These are phyloP conservation scores for Acanthamoeba royreba DNA, from an alignment of 208 protist species.

Conservation along the genomic window DNA sequence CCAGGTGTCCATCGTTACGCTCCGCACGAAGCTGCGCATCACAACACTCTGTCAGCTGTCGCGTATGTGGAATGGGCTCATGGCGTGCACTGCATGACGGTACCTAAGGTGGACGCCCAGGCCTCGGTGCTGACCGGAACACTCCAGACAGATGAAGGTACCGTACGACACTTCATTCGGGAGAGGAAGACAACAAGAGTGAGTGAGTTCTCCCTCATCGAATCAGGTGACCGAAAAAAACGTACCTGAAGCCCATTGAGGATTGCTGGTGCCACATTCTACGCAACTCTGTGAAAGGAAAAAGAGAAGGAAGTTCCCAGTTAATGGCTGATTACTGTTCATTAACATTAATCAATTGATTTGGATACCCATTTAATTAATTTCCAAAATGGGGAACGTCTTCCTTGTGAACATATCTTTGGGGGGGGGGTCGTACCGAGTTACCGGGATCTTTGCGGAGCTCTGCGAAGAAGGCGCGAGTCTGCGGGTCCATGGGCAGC, in stretches of 20 bases:
- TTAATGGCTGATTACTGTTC: background rate
- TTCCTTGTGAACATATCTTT: background rate
- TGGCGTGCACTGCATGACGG: too few species aligned
- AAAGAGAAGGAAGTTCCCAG: background rate
- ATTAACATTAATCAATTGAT: background rate
- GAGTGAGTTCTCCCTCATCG: background rate
- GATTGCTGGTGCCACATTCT: constrained; percentile 34
- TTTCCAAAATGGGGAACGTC: background rate
- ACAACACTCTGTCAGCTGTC: background rate
- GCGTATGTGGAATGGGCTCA: too few species aligned
- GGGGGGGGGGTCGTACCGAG: background rate
- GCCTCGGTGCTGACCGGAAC: background rate
- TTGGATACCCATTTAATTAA: too few species aligned
- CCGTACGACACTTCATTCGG: background rate
- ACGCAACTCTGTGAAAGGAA: background rate
- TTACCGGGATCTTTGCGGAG: background rate
- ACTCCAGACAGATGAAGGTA: constrained; percentile 22
- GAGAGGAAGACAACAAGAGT: background rate
- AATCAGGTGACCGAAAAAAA: background rate
- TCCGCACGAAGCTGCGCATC: constrained; percentile 6
- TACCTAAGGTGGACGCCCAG: constrained; percentile 13
- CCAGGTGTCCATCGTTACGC: constrained; percentile 34
- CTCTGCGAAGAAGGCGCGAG: constrained; percentile 5
- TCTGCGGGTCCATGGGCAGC: background rate
- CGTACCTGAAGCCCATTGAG: constrained; percentile 24